phyloP scores from a whole-genome alignment of 2,329 filamentous ascomycete species.

The Helotiales sp. region DNA sequence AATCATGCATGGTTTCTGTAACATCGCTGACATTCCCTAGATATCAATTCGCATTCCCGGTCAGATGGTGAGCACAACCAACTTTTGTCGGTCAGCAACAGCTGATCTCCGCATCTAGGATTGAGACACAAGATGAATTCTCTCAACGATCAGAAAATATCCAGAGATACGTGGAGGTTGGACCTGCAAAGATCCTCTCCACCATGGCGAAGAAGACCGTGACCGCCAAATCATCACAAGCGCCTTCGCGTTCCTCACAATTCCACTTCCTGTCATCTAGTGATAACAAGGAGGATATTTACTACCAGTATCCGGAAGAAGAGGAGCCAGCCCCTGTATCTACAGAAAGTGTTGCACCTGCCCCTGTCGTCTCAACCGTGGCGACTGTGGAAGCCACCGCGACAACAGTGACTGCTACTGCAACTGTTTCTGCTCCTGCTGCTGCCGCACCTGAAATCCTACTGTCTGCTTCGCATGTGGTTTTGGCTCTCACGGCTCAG shows the following conservation, averaged over 20 bases:
- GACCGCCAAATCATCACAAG: not conserved
- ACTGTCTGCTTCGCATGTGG: constrained; percentile 1
- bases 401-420: not conserved
- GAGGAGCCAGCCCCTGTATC: not conserved
- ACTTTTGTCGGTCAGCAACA: not conserved
- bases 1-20: not conserved
- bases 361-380: not conserved
- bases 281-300: not conserved
- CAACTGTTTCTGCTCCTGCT: not conserved
- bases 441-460: constrained; percentile 2
- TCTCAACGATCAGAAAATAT: not conserved
- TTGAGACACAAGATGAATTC: constrained; percentile 6
- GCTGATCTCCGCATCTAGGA: constrained; percentile 1
- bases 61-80: constrained; percentile 2
- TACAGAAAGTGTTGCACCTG: not conserved
- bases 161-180: constrained; percentile 2
- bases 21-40: not conserved
- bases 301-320: constrained; percentile 1
- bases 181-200: constrained; percentile 4
- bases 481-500: constrained; percentile 6
- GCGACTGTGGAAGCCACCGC: not conserved
- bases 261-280: not conserved
- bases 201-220: constrained; percentile 8
- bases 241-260: not conserved
- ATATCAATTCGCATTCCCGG: constrained; percentile 10